phyloP scores from a whole-genome alignment of 169 alveolate species.

The Sarcocystis neurona region DNA sequence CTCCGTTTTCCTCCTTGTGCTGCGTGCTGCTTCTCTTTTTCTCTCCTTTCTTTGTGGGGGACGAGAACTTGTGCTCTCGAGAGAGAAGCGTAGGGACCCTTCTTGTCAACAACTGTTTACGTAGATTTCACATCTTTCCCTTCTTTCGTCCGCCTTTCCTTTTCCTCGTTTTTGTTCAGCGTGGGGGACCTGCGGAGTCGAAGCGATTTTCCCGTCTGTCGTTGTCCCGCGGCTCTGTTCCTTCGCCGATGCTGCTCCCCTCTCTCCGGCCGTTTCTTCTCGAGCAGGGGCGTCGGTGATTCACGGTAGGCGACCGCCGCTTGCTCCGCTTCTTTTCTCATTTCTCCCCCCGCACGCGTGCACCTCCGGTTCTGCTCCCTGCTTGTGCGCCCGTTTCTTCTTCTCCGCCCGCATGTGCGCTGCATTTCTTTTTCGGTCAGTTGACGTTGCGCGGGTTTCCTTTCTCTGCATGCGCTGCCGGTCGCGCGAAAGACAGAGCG shows the following conservation, averaged over 20 bases:
- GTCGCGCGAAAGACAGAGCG: neutral
- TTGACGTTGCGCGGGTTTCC: neutral
- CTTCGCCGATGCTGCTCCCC: neutral
- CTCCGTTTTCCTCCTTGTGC: too few relatives aligned
- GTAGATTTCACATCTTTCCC: too few relatives aligned
- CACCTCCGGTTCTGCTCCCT: neutral
- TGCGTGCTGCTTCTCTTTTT: too few relatives aligned
- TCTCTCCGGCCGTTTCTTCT: conserved; percentile 27
- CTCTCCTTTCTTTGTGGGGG: too few relatives aligned
- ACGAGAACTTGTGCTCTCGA: too few relatives aligned
- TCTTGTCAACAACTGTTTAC: too few relatives aligned
- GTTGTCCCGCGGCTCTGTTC: conserved; percentile 35
- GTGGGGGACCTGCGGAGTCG: conserved; percentile 45
- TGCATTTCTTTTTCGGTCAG: neutral
- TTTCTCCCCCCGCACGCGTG: neutral
- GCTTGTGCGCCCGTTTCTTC: neutral
- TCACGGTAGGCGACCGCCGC: conserved; percentile 35
- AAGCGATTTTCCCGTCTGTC: conserved; percentile 24
- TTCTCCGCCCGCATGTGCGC: neutral
- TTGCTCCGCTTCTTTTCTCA: neutral
- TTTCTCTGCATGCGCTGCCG: neutral
- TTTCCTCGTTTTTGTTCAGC: conserved; percentile 48
- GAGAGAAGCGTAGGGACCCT: too few relatives aligned
- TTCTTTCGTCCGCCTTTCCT: too few relatives aligned
- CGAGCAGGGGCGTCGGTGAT: conserved; percentile 48